Conservation (phyloP, 208 protist genomes). For the Trichomonas tenax region DNA sequence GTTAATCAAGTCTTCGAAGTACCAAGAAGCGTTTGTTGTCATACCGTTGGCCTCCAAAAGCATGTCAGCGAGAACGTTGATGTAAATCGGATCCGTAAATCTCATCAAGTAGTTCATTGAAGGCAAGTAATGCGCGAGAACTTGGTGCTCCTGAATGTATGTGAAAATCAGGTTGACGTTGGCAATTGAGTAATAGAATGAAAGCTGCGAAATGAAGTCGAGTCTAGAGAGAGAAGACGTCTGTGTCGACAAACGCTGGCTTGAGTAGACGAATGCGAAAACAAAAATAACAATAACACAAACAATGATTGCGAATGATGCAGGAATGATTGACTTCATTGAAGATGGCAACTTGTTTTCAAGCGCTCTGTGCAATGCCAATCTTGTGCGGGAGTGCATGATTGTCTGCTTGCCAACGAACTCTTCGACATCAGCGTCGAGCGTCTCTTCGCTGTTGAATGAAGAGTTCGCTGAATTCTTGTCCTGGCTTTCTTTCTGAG, state of each 20-base stretch:
- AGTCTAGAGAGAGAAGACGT: neutral
- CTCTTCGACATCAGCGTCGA: neutral
- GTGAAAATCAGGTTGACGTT: neutral
- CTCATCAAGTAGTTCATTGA: neutral
- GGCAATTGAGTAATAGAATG: neutral
- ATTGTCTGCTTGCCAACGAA: neutral
- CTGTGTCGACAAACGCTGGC: neutral
- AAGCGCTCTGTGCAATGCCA: neutral
- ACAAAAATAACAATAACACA: neutral
- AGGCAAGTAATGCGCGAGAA: neutral
- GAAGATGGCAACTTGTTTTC: neutral
- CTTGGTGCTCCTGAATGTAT: neutral
- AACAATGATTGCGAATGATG: neutral
- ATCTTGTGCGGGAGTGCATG: neutral
- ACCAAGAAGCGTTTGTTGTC: neutral
- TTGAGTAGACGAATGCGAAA: neutral
- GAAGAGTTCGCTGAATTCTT: no score
- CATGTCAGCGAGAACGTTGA: neutral
- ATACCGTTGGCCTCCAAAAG: neutral
- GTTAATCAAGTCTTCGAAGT: neutral
- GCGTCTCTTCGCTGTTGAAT: neutral
- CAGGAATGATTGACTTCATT: neutral
- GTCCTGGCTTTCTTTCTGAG: neutral
- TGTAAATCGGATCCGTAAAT: neutral
- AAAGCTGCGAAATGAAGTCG: neutral